phyloP scores from a whole-genome alignment of 2,329 filamentous ascomycete species.

The Bipolaris gigantea region DNA sequence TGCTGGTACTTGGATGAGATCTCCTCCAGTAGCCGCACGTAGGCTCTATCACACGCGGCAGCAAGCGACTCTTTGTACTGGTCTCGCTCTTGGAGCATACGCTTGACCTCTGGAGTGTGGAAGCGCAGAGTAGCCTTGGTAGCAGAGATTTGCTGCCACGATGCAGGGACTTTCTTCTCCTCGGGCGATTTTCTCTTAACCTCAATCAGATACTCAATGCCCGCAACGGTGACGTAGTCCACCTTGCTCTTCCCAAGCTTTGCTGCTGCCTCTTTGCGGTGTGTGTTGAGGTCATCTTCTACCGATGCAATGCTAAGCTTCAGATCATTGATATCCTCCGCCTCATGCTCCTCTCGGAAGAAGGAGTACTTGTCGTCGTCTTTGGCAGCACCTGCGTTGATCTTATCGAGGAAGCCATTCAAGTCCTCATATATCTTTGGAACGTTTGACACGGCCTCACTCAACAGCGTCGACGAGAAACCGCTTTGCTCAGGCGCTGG shows the following conservation, averaged over 20 bases:
- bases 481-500: constrained; percentile 67
- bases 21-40: constrained; percentile 67
- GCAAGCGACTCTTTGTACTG: constrained; percentile 93
- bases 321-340: constrained; percentile 83
- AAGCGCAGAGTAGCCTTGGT: constrained; percentile 92
- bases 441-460: constrained; percentile 71
- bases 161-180: constrained; percentile 85
- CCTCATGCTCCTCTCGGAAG: constrained; percentile 85
- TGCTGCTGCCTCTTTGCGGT: constrained; percentile 70
- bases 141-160: constrained; percentile 91
- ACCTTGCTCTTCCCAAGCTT: constrained; percentile 73
- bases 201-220: constrained; percentile 94
- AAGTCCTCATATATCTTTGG: constrained; percentile 76
- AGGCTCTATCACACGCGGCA: constrained; percentile 86
- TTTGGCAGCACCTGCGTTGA: constrained; percentile 81
- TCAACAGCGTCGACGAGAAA: constrained; percentile 71
- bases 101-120: constrained; percentile 87
- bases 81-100: constrained; percentile 81
- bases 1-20: constrained; percentile 85
- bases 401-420: constrained; percentile 75
- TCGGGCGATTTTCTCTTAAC: constrained; percentile 70
- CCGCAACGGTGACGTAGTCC: constrained; percentile 79
- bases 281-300: constrained; percentile 82
- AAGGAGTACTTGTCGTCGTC: constrained; percentile 92
- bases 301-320: constrained; percentile 93